Percentiles rank a stretch among this genome's conserved stretches.
Evolutionary conservation across 2,329 filamentous ascomycete genomes (phyloP).

Genomic region (Scedosporium dehoogii): DNA sequence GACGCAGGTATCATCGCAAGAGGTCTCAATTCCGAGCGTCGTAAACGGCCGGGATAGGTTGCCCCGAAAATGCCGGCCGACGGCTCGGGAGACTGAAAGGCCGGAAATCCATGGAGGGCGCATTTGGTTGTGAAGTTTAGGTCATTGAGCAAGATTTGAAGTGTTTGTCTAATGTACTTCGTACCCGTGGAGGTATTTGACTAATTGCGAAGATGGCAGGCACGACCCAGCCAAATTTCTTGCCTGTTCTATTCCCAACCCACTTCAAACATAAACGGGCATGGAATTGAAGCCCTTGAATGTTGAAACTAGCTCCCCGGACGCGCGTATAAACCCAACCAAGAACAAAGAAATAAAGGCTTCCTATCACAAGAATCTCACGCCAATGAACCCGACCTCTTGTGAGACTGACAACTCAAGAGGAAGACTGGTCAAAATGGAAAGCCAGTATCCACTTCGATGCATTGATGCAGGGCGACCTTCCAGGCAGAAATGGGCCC

Average conservation of each 20-base stretch:
- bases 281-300: too few relatives aligned
- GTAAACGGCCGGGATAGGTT: slow-evolving; percentile 26
- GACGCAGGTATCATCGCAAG: slow-evolving; percentile 89
- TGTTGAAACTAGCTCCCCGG: too few relatives aligned
- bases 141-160: too few relatives aligned
- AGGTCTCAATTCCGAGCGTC: slow-evolving; percentile 70
- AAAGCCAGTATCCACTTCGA: neutral
- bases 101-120: neutral
- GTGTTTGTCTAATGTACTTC: too few relatives aligned
- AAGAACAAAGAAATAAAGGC: too few relatives aligned
- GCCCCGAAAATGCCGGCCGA: neutral
- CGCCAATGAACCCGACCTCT: too few relatives aligned
- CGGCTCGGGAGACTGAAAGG: neutral
- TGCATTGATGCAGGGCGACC: neutral
- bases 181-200: too few relatives aligned
- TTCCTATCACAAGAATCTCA: too few relatives aligned
- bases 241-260: too few relatives aligned
- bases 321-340: too few relatives aligned
- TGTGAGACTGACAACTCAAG: too few relatives aligned
- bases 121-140: neutral
- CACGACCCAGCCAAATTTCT: neutral
- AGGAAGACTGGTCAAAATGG: neutral
- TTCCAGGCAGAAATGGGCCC: neutral
- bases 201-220: neutral
- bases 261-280: too few relatives aligned